phyloP scores from a whole-genome alignment of 225 moss, liverwort and hornwort species.

The Asterella californica region DNA sequence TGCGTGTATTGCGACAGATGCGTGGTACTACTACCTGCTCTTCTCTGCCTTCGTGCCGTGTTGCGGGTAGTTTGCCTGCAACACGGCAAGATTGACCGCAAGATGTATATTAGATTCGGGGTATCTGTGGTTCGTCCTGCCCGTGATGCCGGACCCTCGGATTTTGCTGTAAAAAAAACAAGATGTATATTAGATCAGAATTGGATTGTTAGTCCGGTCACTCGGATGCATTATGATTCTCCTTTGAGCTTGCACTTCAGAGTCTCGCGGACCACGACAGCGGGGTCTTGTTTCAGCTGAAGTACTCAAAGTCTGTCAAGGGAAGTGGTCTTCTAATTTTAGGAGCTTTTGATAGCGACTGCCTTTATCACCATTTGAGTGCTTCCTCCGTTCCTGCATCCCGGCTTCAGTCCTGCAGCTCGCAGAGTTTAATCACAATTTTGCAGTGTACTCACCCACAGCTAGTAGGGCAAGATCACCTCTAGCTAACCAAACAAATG shows the following conservation, averaged over 20 bases:
- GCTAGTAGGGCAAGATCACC: background rate
- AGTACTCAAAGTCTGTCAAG: background rate
- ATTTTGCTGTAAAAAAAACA: no score
- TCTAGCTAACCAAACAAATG: background rate
- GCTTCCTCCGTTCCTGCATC: background rate
- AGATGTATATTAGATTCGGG: background rate
- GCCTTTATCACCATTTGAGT: background rate
- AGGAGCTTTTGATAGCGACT: conserved; percentile 1
- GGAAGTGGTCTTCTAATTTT: background rate
- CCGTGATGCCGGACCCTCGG: no score
- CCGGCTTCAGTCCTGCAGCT: conserved; percentile 5
- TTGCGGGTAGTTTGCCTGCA: background rate
- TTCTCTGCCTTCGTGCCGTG: background rate
- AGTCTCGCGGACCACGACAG: background rate
- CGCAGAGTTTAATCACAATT: background rate
- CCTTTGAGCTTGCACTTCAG: background rate
- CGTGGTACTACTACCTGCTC: conserved; percentile 8
- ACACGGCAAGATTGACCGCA: no score
- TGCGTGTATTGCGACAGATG: background rate
- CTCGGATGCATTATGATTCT: background rate
- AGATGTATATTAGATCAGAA: background rate
- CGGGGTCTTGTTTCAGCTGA: background rate
- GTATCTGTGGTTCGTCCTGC: no score
- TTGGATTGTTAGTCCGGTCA: background rate
- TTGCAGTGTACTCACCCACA: background rate